Evolutionary conservation across 2,329 filamentous ascomycete species (phyloP).

Genomic region (Cordyceps militaris): DNA sequence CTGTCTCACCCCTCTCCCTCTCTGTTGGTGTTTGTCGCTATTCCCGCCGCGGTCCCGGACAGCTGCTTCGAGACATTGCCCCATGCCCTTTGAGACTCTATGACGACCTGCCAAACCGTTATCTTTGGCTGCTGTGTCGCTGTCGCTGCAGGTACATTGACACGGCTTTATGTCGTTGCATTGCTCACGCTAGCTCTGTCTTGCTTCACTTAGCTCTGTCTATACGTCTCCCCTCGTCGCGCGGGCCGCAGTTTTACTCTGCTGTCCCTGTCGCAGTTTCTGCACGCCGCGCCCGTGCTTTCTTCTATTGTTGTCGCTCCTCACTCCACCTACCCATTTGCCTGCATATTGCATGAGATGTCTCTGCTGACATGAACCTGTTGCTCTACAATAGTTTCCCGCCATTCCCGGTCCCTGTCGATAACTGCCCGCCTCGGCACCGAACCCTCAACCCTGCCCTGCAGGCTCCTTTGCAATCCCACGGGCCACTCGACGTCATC

Average conservation of each 20-base stretch:
- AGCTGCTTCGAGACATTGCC: conserved; percentile 9
- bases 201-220: not conserved
- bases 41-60: not conserved
- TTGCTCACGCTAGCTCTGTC: conserved; percentile 11
- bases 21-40: conserved; percentile 5
- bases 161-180: conserved; percentile 3
- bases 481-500: conserved; percentile 9
- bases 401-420: conserved; percentile 10
- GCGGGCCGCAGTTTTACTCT: not conserved
- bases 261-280: not conserved
- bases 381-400: conserved; percentile 4
- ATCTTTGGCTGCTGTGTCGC: conserved; percentile 2
- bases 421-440: conserved; percentile 7
- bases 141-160: conserved; percentile 10
- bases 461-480: conserved; percentile 2
- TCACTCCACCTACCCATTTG: not conserved
- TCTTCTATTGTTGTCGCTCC: not conserved
- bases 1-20: not conserved
- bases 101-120: conserved; percentile 12
- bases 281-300: not conserved
- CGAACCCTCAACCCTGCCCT: conserved; percentile 9
- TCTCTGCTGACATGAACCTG: conserved; percentile 10
- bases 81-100: conserved; percentile 10
- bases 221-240: not conserved
- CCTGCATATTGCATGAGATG: conserved; percentile 7